A percentile compares a stretch with the other conserved stretches of the same genome.
These are phyloP conservation scores for Magnolia officinalis DNA, from an alignment of 164 flowering plant species.

Conservation along the genomic window DNA sequence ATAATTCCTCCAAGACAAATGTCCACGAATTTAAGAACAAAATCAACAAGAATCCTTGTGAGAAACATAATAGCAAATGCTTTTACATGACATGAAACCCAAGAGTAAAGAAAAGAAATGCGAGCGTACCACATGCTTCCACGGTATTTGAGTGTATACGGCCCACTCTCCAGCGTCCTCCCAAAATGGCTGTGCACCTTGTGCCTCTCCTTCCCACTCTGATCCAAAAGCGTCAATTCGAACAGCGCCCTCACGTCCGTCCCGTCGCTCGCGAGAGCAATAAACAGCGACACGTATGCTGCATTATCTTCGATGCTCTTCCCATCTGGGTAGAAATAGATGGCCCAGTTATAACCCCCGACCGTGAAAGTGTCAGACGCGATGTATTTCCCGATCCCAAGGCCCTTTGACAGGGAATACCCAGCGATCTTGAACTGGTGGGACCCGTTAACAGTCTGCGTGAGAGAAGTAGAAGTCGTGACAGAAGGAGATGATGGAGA, in stretches of 20 bases:
- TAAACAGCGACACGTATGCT: slow-evolving; percentile 69
- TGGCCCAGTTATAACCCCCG: slow-evolving; percentile 91
- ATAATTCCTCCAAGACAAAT: neutral
- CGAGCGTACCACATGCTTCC: slow-evolving; percentile 88
- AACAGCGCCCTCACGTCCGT: slow-evolving; percentile 85
- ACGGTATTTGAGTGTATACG: slow-evolving; percentile 77
- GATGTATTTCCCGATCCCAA: slow-evolving; percentile 79
- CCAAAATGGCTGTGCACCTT: slow-evolving; percentile 93
- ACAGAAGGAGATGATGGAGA: slow-evolving; percentile 27
- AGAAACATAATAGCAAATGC: neutral
- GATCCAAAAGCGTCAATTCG: slow-evolving; percentile 81
- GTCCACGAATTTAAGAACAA: neutral
- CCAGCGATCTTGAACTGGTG: slow-evolving; percentile 84
- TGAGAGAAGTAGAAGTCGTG: slow-evolving; percentile 59
- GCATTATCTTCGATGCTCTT: slow-evolving; percentile 82
- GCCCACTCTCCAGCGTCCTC: slow-evolving; percentile 77
- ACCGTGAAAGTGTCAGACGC: slow-evolving; percentile 79
- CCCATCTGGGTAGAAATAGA: slow-evolving; percentile 87
- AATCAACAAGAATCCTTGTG: neutral
- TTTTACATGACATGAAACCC: neutral
- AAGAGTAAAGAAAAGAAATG: neutral
- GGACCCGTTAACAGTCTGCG: slow-evolving; percentile 71
- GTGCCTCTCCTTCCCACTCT: slow-evolving; percentile 81
- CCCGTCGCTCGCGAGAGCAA: slow-evolving; percentile 84
- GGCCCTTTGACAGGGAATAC: slow-evolving; percentile 72